Evolutionary conservation across 2,329 filamentous ascomycete genomes (phyloP), one percentile per base, ranked within the genome.

Genomic region (Pseudogymnoascus sp.): DNA sequence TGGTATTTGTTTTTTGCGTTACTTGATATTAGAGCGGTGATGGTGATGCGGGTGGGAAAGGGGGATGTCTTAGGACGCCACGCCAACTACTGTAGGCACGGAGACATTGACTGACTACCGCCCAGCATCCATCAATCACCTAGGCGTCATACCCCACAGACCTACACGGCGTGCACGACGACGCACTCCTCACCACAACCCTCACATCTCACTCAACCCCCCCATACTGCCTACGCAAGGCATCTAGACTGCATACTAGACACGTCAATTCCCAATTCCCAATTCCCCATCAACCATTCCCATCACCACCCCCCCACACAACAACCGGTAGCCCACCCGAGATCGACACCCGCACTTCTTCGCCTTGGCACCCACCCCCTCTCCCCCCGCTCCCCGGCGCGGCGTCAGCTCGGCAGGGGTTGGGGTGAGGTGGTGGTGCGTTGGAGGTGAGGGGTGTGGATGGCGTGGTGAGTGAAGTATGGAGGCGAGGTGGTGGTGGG

Each of bases 381-480:
- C 2, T 7, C 21, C 42, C 42, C 42, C 45, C 45, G 47, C 47
- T 57, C 47, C 5, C 8, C 26, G 47, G 47, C 47, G 10, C 47
- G 47, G 26, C 47, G 47, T 57, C 47, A 57, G 47, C 47, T 57
- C 47, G 47, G 47, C 47, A 57, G 47, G 47, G 26, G 47, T 54
- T 29, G 16, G 8, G 42, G 18, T 26, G 21, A 47, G 42, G 14
- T 51, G 45, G 31, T 34, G 10, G 10, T 29, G 21, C 21, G 21
- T 26, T 21, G 21, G 1, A 12, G 45, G 21, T 26, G 21, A 54
- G 47, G 47, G 47, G 47, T 31, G 23, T 16, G 45, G 23, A 10
- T 26, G 45, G 23, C n/a, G 1, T 8, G 7, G 10, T 1, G 31
- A 34, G 31, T 1, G 4, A 12, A n/a, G 12, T 14, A 6, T 45